Conservation (phyloP, 805 yeast species). For the Saccharomycopsis fibuligera region DNA sequence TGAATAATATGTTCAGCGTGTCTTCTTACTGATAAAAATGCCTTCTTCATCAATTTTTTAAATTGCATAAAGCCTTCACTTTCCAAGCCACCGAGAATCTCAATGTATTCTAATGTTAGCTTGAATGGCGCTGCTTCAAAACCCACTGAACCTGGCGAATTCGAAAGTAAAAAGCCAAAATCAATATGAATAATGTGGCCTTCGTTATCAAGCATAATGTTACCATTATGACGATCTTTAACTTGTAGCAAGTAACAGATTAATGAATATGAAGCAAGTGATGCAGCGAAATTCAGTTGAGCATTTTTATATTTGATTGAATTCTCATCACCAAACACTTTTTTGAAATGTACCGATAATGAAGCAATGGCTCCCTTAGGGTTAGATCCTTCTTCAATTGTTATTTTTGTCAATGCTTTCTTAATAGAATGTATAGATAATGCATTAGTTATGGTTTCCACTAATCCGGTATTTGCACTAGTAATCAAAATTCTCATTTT, state of each 20-base stretch:
- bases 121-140: conserved; percentile 98
- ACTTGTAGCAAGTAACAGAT: conserved; percentile 86
- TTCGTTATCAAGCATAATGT: conserved; percentile 91
- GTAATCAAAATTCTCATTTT: conserved; percentile 89
- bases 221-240: conserved; percentile 96
- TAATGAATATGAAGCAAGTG: conserved; percentile 88
- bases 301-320: conserved; percentile 60
- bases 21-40: conserved; percentile 68
- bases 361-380: conserved; percentile 67
- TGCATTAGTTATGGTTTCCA: conserved; percentile 94
- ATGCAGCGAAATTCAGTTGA: conserved; percentile 75
- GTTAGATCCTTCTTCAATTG: conserved; percentile 60
- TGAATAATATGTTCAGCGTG: conserved; percentile 69
- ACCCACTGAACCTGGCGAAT: conserved; percentile 95
- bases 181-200: conserved; percentile 95
- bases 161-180: conserved; percentile 87
- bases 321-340: conserved; percentile 63
- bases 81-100: conserved; percentile 73
- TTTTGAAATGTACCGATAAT: conserved; percentile 68
- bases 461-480: conserved; percentile 84
- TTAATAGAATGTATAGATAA: conserved; percentile 91
- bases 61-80: conserved; percentile 57
- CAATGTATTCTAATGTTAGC: conserved; percentile 82
- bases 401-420: conserved; percentile 77
- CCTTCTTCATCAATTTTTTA: conserved; percentile 55